Percentiles rank a stretch among this genome's conserved stretches.
Evolutionary conservation across 106 monocot species (phyloP).

Genomic region (Dactylorhiza incarnata): DNA sequence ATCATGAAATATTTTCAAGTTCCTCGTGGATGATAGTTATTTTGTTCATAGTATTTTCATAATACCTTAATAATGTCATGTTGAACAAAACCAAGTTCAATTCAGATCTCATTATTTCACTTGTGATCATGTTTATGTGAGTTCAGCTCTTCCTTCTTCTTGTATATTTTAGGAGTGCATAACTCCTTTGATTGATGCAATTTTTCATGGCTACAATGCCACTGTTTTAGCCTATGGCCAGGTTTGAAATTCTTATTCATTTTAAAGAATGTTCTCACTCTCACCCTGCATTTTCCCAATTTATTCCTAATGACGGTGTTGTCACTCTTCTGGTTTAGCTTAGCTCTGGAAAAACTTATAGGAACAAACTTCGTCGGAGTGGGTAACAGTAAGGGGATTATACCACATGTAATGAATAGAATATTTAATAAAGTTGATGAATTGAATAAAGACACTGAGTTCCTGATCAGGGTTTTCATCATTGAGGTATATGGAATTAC

Average conservation of each 20-base stretch:
- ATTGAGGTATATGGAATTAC: slow-evolving; percentile 55
- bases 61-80: no score
- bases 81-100: no score
- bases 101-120: no score
- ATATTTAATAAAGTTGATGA: slow-evolving; percentile 61
- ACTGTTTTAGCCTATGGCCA: slow-evolving; percentile 97
- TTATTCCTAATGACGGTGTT: not conserved
- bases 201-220: slow-evolving; percentile 89
- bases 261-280: not conserved
- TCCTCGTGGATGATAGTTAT: no score
- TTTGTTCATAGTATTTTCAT: no score
- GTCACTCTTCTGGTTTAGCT: slow-evolving; percentile 34
- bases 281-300: not conserved
- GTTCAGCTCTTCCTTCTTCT: slow-evolving; percentile 33
- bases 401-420: slow-evolving; percentile 76
- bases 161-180: slow-evolving; percentile 67
- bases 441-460: slow-evolving; percentile 44
- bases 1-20: no score
- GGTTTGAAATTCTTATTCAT: slow-evolving; percentile 24
- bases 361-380: slow-evolving; percentile 81
- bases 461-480: slow-evolving; percentile 81
- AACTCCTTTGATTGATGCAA: slow-evolving; percentile 64
- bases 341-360: slow-evolving; percentile 96
- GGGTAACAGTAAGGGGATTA: slow-evolving; percentile 43
- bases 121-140: no score